Evolutionary conservation across 2,329 filamentous ascomycete species (phyloP), one percentile per base, ranked within the genome.

Genomic region (Trichophyton simii): DNA sequence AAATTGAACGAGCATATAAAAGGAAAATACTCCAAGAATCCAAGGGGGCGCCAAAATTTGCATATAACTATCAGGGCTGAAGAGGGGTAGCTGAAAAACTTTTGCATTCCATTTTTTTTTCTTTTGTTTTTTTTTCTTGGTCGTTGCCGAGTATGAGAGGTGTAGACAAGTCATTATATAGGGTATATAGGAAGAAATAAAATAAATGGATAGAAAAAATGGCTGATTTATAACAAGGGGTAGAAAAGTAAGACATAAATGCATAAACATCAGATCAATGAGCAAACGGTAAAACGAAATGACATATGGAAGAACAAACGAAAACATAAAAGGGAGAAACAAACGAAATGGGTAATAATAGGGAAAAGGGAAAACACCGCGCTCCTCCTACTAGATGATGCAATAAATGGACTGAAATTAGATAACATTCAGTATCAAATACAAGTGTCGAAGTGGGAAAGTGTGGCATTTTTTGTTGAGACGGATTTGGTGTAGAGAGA

Each of bases 391-490:
- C 36, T 28, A 44, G 25, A 44, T 36, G 41, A 58, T 58, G 55
- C 55, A 58, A 42, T 58, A 58, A 58, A 58, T 58, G 55, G 41
- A 44, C 41, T 58, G 55, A 44, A 58, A 42, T 42, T 41, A 42
- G 55, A 58, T 22, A 58, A 25, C 55, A 41, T 42, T 58, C 36
- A 58, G 55, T 58, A 58, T 42, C 55, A 58, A 58, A 58, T 58
- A 42, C 55, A 44, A 58, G 55, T 58, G 34, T 44, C 36, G 41
- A 58, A 58, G 41, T 58, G 34, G 20, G 55, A 58, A 58, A 58
- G 18, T n/a, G 20, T 58, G 34, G 34, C 50, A 55, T 55, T 58
- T 58, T 58, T 58, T 44, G 55, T 15, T 44, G 55, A 7, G 34
- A 42, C 2, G 34, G 28, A 15, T 58, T 42, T 6, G 13, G 36